Base-by-base conservation (phyloP, 225 moss, liverwort and hornwort species). In the Takakia lepidozioides region DNA sequence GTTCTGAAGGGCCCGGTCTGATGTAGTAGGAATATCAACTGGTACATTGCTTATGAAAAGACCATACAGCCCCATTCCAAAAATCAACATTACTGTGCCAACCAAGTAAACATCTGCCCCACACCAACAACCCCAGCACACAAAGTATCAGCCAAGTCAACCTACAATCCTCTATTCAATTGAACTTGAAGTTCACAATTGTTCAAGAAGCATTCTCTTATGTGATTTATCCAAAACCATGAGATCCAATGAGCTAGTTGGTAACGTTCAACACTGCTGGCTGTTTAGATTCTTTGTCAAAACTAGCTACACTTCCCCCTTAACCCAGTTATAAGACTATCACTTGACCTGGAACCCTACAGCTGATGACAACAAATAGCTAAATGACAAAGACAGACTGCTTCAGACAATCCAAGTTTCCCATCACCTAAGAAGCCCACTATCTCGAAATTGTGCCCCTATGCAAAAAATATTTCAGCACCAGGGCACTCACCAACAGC, bases 71-170 rank as follows among this genome's bases (percentile, higher is more conserved):
- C 81, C 81, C 81, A 82, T 67, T 53, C 73, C 81, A 1, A 82
- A 82, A 50, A 82, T 82, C 60, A 82, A 49, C 81, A 82, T 66
- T 58, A 82, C 81, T 7, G 81, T 82, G 48, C 76, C 81, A 25
- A 73, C 66, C 35, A 82, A 69, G 66, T 70, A 82, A 4, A 82
- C 81, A 28, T 82, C 81, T 82, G 57, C 17, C 3, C 52, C 44
- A 16, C 19, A 38, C 37, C 26, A 43, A 38, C 36, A 52, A 58
- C 52, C n/a, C 35, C 55, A 19, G 51, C 29, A 38, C 44, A 35
- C 20, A n/a, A 43, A 16, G 43, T 9, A 18, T 43, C n/a, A n/a
- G n/a, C n/a, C n/a, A n/a, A n/a, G n/a, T 18, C 43, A 10, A 18
- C 43, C 54, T 20, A 18, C 32, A 48, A 48, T 37, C 5, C 32